phyloP scores from a whole-genome alignment of 495 filamentous ascomycete species.

The Penicillium crystallinum region DNA sequence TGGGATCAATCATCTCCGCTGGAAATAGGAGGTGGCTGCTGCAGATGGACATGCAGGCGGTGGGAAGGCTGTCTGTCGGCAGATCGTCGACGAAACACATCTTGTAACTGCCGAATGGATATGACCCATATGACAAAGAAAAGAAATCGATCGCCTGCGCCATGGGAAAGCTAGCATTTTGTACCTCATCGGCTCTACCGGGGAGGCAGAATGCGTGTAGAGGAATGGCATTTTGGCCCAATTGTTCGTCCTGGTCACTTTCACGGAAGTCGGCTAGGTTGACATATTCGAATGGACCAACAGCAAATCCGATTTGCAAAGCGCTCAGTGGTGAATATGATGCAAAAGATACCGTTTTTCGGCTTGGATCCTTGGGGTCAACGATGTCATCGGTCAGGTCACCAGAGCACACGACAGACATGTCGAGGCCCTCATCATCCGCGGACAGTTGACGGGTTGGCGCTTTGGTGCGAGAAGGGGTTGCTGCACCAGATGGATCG shows the following conservation, averaged over 20 bases:
- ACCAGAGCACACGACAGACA: conserved; percentile 85
- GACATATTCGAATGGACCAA: conserved; percentile 91
- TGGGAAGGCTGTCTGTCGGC: conserved; percentile 61
- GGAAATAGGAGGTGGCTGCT: conserved; percentile 82
- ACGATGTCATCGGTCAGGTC: conserved; percentile 77
- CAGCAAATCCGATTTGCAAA: conserved; percentile 83
- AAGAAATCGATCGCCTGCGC: conserved; percentile 81
- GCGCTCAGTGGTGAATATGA: conserved; percentile 65
- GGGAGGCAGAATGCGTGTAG: conserved; percentile 89
- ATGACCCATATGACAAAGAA: conserved; percentile 75
- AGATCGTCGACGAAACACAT: conserved; percentile 92
- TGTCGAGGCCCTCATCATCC: conserved; percentile 79
- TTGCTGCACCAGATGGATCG: conserved; percentile 14
- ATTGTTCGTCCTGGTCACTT: conserved; percentile 82
- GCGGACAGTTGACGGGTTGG: conserved; percentile 42
- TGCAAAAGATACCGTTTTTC: conserved; percentile 79
- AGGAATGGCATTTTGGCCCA: conserved; percentile 76
- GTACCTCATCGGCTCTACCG: conserved; percentile 68
- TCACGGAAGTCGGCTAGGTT: conserved; percentile 86
- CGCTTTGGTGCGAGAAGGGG: conserved; percentile 14
- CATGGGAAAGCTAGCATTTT: conserved; percentile 75
- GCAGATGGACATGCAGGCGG: conserved; percentile 81
- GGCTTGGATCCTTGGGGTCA: conserved; percentile 65
- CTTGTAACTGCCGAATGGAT: conserved; percentile 83
- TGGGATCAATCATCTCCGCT: conserved; percentile 71